phyloP scores from a whole-genome alignment of 129 eudicot genomes.

The Centella asiatica region DNA sequence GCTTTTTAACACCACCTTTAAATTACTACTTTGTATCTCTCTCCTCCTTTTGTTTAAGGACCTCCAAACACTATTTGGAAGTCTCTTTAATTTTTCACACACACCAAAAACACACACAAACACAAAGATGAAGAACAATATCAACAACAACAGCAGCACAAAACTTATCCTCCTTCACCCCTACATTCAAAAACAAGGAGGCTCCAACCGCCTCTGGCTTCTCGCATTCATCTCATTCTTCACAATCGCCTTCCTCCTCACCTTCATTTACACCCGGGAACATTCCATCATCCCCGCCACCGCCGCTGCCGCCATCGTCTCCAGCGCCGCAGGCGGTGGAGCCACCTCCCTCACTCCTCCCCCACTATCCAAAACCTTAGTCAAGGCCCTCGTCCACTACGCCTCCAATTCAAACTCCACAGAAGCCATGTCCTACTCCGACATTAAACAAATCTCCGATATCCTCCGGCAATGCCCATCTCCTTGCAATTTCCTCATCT shows the following conservation, averaged over 20 bases:
- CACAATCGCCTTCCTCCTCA: slow-evolving; percentile 58
- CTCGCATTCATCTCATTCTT: slow-evolving; percentile 61
- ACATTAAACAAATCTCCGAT: slow-evolving; percentile 63
- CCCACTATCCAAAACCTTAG: slow-evolving; percentile 49
- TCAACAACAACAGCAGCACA: slow-evolving; percentile 49
- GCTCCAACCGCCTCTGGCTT: slow-evolving; percentile 72
- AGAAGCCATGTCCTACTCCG: slow-evolving; percentile 57
- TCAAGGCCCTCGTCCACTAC: slow-evolving; percentile 76
- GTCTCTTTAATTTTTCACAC: slow-evolving; percentile 1
- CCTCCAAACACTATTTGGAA: slow-evolving; percentile 1
- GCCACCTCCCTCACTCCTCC: slow-evolving; percentile 19
- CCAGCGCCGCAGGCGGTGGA: slow-evolving; percentile 12
- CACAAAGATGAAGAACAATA: slow-evolving; percentile 55
- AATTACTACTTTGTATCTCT: slow-evolving; percentile 15
- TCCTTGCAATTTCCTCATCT: slow-evolving; percentile 80
- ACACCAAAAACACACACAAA: slow-evolving; percentile 1
- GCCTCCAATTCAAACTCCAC: slow-evolving; percentile 65
- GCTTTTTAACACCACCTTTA: slow-evolving; percentile 22
- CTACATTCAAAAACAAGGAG: slow-evolving; percentile 84
- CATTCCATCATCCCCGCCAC: slow-evolving; percentile 15
- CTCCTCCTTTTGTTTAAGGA: slow-evolving; percentile 5
- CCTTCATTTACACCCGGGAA: slow-evolving; percentile 78
- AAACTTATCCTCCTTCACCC: slow-evolving; percentile 94
- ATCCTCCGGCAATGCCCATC: slow-evolving; percentile 51
- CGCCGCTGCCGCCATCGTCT: slow-evolving; percentile 18